Base-by-base conservation (phyloP, 176 grass and related monocot genomes). In the Carex scoparia region DNA sequence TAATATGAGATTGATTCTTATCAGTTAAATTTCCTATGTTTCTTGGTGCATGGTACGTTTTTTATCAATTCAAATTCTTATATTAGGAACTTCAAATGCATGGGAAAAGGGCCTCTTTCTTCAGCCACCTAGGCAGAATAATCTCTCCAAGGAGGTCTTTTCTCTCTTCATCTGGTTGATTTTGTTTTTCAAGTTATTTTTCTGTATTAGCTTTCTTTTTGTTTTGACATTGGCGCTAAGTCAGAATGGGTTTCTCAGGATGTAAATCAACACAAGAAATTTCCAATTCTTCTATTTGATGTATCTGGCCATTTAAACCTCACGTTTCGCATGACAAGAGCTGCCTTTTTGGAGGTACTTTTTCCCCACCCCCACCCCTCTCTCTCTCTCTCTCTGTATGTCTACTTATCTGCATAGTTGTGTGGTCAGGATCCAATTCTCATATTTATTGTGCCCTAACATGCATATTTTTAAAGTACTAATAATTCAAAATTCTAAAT, bases 271-370 rank as follows among this genome's bases (percentile, higher is more conserved):
- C 84, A 86, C 87, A 85, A 91, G 86, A 76, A 66, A 61, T 98
- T 92, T 92, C 85, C 86, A 84, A 56, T 92, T 84, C 23, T 86
- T 18, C 68, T 98, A 82, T 86, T 70, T 86, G 93, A 98, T 88
- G 61, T 84, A 86, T 94, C 95, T 88, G 90, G 90, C 55, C 80
- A 89, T 68, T 73, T 95, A 73, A 98, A 98, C 88, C 81, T 98
- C 79, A 76, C 84, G 65, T 95, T 91, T 86, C 88, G 96, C 42
- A 89, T 94, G 84, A 88, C 84, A 2, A 98, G 69, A 80, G 86
- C 89, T 61, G 93, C 93, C 56, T 91, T 95, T 87, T 2, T 79
- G 61, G 96, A 94, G 96, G 96, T 98, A 90, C 3, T 27, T 89
- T 31, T 69, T 19, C 44, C 69, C 55, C 16, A n/a, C 62, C 3